A percentile compares a stretch with the other conserved stretches of the same genome.
Evolutionary conservation across 202 grass and related monocot species (phyloP).

Genomic region (Thinopyrum obtusiflorum): DNA sequence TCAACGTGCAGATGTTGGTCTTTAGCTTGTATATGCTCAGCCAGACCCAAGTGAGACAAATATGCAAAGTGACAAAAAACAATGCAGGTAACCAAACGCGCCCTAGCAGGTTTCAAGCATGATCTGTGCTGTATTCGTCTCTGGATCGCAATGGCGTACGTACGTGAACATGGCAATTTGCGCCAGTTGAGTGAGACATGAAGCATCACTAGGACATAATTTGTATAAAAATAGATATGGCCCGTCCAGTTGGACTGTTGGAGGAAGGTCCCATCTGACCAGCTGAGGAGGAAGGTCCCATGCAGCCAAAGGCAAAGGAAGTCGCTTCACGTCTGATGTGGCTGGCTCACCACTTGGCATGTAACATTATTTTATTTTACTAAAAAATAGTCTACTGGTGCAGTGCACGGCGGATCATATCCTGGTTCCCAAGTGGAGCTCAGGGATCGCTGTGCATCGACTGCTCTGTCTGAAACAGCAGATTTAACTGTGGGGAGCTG

Average conservation of each 20-base stretch:
- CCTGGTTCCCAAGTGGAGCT: slow-evolving; percentile 1
- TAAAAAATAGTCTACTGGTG: background rate
- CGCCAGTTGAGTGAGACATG: background rate
- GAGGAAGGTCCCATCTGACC: background rate
- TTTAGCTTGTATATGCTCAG: no score
- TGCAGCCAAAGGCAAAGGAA: background rate
- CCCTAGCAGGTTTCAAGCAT: background rate
- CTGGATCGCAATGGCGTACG: background rate
- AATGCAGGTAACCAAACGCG: no score
- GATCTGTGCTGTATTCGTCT: background rate
- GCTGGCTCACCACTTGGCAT: background rate
- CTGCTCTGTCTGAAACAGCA: slow-evolving; percentile 11
- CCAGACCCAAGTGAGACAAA: no score
- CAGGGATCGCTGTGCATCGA: background rate
- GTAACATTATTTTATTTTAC: background rate
- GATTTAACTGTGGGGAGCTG: background rate
- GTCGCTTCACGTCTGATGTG: background rate
- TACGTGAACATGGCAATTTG: background rate
- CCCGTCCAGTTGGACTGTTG: background rate
- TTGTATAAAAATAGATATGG: background rate
- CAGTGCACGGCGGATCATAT: background rate
- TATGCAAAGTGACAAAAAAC: no score
- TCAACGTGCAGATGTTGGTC: no score
- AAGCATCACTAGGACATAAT: background rate
- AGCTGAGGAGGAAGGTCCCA: no score